phyloP scores from a whole-genome alignment of 495 filamentous ascomycete genomes.

The Arthonia radiata region DNA sequence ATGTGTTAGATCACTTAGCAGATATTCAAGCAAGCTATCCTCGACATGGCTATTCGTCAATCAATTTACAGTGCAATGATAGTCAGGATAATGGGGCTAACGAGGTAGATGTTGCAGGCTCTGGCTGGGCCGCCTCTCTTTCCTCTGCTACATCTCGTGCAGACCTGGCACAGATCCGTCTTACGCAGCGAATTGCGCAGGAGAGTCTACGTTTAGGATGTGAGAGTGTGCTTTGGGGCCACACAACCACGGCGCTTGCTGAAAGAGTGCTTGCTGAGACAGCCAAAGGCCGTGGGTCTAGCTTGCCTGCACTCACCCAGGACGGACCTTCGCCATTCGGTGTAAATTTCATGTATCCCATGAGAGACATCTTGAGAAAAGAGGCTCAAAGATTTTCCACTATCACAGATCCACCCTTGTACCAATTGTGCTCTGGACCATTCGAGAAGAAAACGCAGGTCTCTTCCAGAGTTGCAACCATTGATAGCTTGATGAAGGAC shows the following conservation, averaged over 20 bases:
- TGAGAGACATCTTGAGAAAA: constrained; percentile 59
- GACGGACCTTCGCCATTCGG: constrained; percentile 44
- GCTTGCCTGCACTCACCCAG: constrained; percentile 53
- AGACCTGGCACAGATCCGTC: constrained; percentile 45
- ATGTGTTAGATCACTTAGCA: constrained; percentile 8
- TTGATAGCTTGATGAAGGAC: constrained; percentile 69
- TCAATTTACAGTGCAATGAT: constrained; percentile 21
- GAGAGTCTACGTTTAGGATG: constrained; percentile 34
- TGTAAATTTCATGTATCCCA: constrained; percentile 36
- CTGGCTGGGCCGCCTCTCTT: too few relatives aligned
- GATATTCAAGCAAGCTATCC: constrained; percentile 27
- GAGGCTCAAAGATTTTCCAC: constrained; percentile 31
- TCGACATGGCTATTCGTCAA: constrained; percentile 25
- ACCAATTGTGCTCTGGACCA: constrained; percentile 9
- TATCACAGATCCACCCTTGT: constrained; percentile 19
- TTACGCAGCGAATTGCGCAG: constrained; percentile 41
- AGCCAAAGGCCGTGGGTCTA: constrained; percentile 70
- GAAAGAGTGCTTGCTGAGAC: constrained; percentile 67
- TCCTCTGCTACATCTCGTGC: constrained; percentile 45
- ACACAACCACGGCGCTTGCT: constrained; percentile 69
- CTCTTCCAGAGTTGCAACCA: constrained; percentile 22
- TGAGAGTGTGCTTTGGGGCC: constrained; percentile 51
- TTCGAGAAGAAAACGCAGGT: constrained; percentile 12
- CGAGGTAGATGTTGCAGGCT: too few relatives aligned
- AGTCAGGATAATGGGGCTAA: constrained; percentile 8